These are phyloP conservation scores for Diaporthe sp. DNA, from an alignment of 2,329 filamentous ascomycete species.

Conservation along the genomic window DNA sequence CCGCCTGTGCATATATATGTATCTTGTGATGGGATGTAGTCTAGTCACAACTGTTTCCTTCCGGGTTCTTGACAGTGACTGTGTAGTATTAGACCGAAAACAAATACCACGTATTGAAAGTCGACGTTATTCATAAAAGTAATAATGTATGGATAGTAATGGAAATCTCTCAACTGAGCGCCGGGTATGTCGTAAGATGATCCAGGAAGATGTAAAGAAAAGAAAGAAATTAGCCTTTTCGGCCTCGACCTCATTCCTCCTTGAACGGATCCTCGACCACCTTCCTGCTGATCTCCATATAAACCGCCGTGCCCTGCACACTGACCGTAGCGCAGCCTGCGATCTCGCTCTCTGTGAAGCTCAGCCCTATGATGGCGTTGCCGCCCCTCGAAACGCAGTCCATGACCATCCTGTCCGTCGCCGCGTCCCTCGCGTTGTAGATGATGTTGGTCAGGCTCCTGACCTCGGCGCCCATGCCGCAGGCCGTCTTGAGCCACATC, in stretches of 20 bases:
- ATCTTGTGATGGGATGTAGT: background rate
- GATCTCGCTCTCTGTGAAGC: conserved; percentile 69
- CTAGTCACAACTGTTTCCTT: background rate
- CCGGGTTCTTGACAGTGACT: background rate
- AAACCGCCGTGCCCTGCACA: conserved; percentile 33
- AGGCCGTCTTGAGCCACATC: conserved; percentile 33
- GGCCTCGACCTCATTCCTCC: background rate
- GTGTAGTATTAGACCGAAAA: conserved; percentile 10
- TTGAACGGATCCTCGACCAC: conserved; percentile 23
- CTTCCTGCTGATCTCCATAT: conserved; percentile 25
- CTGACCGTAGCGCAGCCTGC: conserved; percentile 43
- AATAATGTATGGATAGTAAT: background rate
- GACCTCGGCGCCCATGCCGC: conserved; percentile 70
- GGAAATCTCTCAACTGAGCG: background rate
- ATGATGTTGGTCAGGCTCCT: conserved; percentile 71
- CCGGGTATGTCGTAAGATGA: conserved; percentile 11
- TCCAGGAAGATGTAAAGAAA: background rate
- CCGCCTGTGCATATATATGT: background rate
- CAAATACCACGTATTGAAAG: background rate
- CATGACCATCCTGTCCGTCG: conserved; percentile 66
- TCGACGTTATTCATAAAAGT: background rate
- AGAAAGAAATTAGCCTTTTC: background rate
- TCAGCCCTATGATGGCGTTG: conserved; percentile 71
- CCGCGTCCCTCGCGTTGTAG: conserved; percentile 70
- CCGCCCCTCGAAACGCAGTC: conserved; percentile 71